phyloP scores from a whole-genome alignment of 2,329 filamentous ascomycete genomes.

The Aspergillus amoenus region DNA sequence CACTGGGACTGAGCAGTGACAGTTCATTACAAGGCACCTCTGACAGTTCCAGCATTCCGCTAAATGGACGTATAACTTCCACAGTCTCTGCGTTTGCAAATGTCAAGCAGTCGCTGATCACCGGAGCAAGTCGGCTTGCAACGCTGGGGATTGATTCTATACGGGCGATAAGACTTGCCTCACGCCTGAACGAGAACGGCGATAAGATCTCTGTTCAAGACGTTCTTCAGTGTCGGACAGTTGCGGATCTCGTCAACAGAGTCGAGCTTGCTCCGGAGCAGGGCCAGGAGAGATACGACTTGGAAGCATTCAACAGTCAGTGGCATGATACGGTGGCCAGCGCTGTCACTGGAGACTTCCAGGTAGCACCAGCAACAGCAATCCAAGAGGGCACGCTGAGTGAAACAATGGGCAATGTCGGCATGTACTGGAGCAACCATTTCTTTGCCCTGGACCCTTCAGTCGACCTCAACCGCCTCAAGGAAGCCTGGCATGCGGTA shows the following conservation, averaged over 20 bases:
- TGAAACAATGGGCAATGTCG: slow-evolving; percentile 39
- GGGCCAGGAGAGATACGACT: slow-evolving; percentile 13
- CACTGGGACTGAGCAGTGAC: background rate
- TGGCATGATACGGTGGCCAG: slow-evolving; percentile 20
- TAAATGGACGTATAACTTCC: too few species aligned
- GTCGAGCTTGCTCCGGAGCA: background rate
- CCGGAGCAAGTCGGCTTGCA: too few species aligned
- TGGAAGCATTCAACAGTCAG: slow-evolving; percentile 22
- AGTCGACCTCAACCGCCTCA: slow-evolving; percentile 30
- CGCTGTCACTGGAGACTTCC: slow-evolving; percentile 17
- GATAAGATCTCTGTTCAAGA: slow-evolving; percentile 4
- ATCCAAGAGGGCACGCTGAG: slow-evolving; percentile 41
- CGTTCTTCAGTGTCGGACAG: slow-evolving; percentile 28
- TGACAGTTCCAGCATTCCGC: too few species aligned
- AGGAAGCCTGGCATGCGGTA: slow-evolving; percentile 34
- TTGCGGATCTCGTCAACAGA: slow-evolving; percentile 26
- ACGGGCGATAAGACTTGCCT: too few species aligned
- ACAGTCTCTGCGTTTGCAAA: too few species aligned
- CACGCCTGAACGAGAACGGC: too few species aligned
- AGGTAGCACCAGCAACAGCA: slow-evolving; percentile 31
- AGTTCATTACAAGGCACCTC: too few species aligned
- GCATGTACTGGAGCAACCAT: slow-evolving; percentile 42
- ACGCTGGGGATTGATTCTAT: too few species aligned
- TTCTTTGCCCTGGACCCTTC: slow-evolving; percentile 31
- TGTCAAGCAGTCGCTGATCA: too few species aligned